Evolutionary conservation across 148 eudicot genomes (phyloP), one percentile per base, ranked within the genome.

Genomic region (Vaccinium macrocarpon): DNA sequence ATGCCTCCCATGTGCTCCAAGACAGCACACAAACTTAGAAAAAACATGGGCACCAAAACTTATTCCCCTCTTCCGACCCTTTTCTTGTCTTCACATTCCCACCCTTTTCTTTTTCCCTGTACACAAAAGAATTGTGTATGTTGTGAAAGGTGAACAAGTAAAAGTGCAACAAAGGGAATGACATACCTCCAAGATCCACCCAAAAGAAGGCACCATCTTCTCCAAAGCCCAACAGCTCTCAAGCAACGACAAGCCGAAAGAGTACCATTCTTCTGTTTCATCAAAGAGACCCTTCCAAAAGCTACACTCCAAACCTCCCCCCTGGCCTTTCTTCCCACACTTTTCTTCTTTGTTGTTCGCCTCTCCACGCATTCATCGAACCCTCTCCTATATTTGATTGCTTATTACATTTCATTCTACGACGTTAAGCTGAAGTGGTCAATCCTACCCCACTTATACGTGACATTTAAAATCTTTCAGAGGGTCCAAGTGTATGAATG

Each of bases 201-300:
- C 81, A 52, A 78, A 62, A 80, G 29, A 2, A 62, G 68, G 27
- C 85, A 83, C n/a, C 73, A 49, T 83, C 74, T 83, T 83, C 80
- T 57, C 76, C 81, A 76, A 76, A 83, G 85, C 74, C 6, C 55
- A 59, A 56, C 68, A n/a, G 68, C 68, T 62, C 13, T 62, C 68
- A 62, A 62, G 68, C 68, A 1, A n/a, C 1, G 46, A 19, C 21
- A 6, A 10, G 66, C 73, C 55, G 79, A 83, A 52, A 53, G 32
- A 74, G 68, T 2, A 21, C 62, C 76, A 50, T 32, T 72, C 76
- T 62, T 62, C 73, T 82, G 50, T 79, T 66, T 66, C 62, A 59
- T 74, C 70, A 56, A 84, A 80, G 55, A 84, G 23, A 73, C 46
- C 64, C 57, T 80, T 78, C 70, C 86, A 80, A 80, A 80, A 55